Percentiles rank a stretch among this genome's conserved stretches.
These are phyloP conservation scores for Pisolithus orientalis DNA, from an alignment of 768 basidiomycete species.

Conservation along the genomic window DNA sequence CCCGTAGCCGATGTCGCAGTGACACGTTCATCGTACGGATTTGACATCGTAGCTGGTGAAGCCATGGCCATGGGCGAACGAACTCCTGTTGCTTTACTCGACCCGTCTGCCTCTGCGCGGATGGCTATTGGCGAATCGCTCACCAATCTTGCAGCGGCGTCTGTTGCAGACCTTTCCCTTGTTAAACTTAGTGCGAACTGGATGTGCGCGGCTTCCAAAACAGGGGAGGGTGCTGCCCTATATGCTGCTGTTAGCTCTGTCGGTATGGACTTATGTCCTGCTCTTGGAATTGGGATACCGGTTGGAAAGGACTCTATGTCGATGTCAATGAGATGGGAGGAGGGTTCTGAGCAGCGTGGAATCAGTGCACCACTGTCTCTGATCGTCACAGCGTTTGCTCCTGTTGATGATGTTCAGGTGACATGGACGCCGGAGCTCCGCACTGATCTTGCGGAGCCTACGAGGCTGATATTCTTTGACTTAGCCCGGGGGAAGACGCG, in stretches of 20 bases:
- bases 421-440: slow-evolving; percentile 95
- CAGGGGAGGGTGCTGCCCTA: slow-evolving; percentile 82
- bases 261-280: slow-evolving; percentile 91
- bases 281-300: slow-evolving; percentile 86
- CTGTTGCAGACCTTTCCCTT: slow-evolving; percentile 56
- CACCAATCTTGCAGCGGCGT: slow-evolving; percentile 84
- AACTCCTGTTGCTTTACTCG: slow-evolving; percentile 85
- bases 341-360: slow-evolving; percentile 58
- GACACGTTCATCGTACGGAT: slow-evolving; percentile 91
- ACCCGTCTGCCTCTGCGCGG: slow-evolving; percentile 84
- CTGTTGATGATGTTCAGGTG: slow-evolving; percentile 65
- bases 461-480: slow-evolving; percentile 84
- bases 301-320: slow-evolving; percentile 99
- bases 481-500: slow-evolving; percentile 76
- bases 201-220: slow-evolving; percentile 94
- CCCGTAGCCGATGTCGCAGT: slow-evolving; percentile 97
- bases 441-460: slow-evolving; percentile 53
- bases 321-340: slow-evolving; percentile 95
- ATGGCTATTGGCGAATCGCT: slow-evolving; percentile 95
- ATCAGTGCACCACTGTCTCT: slow-evolving; percentile 89
- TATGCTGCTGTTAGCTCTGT: slow-evolving; percentile 89
- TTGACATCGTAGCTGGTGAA: slow-evolving; percentile 77
- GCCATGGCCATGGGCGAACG: slow-evolving; percentile 99
- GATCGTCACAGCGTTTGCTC: slow-evolving; percentile 92
- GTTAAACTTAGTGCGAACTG: slow-evolving; percentile 99